Evolutionary conservation across 148 eudicot species (phyloP).

Genomic region (Oxyria digyna): DNA sequence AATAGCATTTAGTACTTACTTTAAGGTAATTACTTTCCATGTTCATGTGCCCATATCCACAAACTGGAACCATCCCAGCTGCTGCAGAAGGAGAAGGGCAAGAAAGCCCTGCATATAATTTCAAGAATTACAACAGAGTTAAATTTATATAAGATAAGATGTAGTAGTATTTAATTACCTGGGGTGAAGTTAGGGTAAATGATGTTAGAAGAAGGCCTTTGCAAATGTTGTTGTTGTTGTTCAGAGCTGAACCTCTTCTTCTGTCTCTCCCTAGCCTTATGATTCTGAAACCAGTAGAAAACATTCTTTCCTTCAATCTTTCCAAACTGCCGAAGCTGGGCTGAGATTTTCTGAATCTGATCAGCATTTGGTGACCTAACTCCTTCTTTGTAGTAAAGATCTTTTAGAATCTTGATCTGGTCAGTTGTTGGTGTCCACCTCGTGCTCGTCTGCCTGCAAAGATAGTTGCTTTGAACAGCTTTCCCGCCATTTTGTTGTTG

Average conservation of each 20-base stretch:
- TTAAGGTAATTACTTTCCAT: slow-evolving; percentile 66
- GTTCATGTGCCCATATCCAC: slow-evolving; percentile 63
- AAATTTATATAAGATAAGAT: too few relatives aligned
- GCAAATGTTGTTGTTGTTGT: background rate
- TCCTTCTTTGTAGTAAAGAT: slow-evolving; percentile 90
- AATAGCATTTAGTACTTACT: slow-evolving; percentile 22
- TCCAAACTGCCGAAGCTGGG: slow-evolving; percentile 77
- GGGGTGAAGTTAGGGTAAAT: slow-evolving; percentile 1
- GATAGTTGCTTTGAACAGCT: slow-evolving; percentile 10
- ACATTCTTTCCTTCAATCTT: slow-evolving; percentile 98
- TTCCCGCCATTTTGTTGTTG: slow-evolving; percentile 8
- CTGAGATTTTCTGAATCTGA: slow-evolving; percentile 80
- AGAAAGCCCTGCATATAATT: slow-evolving; percentile 20
- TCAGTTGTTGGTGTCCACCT: slow-evolving; percentile 94
- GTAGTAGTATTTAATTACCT: too few relatives aligned
- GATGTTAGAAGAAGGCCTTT: slow-evolving; percentile 1
- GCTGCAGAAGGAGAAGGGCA: slow-evolving; percentile 34
- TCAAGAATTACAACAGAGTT: background rate
- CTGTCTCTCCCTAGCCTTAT: slow-evolving; percentile 93
- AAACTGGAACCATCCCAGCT: slow-evolving; percentile 32
- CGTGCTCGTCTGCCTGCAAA: slow-evolving; percentile 70
- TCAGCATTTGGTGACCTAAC: slow-evolving; percentile 85
- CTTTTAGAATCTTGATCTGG: slow-evolving; percentile 85
- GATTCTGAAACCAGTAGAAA: slow-evolving; percentile 97
- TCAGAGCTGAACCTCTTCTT: slow-evolving; percentile 57